Evolutionary conservation across 495 filamentous ascomycete genomes (phyloP).

Genomic region (Daldinia concentrica): DNA sequence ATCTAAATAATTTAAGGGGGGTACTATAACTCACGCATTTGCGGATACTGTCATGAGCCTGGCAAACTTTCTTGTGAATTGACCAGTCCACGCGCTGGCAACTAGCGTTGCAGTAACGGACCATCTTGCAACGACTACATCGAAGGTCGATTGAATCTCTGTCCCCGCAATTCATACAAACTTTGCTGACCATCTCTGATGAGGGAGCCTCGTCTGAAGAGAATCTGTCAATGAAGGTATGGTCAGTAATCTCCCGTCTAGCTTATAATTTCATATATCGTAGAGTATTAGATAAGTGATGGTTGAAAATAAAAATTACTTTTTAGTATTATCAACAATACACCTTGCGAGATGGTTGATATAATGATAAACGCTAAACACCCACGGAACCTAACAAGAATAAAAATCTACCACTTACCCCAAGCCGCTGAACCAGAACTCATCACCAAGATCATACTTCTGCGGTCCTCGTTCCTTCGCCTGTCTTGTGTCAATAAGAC

Average conservation of each 20-base stretch:
- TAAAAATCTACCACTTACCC: slow-evolving; percentile 28
- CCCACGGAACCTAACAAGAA: not conserved
- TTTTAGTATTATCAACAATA: no score
- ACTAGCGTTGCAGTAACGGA: slow-evolving; percentile 23
- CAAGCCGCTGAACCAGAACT: slow-evolving; percentile 35
- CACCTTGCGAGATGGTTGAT: not conserved
- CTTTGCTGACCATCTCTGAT: slow-evolving; percentile 18
- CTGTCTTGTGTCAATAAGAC: not conserved
- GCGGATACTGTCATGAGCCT: slow-evolving; percentile 1
- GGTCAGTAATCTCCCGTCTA: not conserved
- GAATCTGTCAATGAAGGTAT: slow-evolving; percentile 11
- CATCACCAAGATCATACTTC: slow-evolving; percentile 22
- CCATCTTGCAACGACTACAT: slow-evolving; percentile 24
- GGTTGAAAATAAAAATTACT: no score
- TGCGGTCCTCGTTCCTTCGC: not conserved
- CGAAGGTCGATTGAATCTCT: not conserved
- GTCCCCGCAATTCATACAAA: slow-evolving; percentile 27
- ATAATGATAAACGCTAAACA: not conserved
- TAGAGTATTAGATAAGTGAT: not conserved
- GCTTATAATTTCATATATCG: not conserved
- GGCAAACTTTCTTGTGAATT: slow-evolving; percentile 24
- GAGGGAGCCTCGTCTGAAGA: slow-evolving; percentile 22
- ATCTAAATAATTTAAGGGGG: not conserved
- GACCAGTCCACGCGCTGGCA: slow-evolving; percentile 28
- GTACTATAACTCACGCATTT: slow-evolving; percentile 22